A percentile compares a stretch with the other conserved stretches of the same genome.
Conservation (phyloP, 441 rosid species). For the Syzygium malaccense region DNA sequence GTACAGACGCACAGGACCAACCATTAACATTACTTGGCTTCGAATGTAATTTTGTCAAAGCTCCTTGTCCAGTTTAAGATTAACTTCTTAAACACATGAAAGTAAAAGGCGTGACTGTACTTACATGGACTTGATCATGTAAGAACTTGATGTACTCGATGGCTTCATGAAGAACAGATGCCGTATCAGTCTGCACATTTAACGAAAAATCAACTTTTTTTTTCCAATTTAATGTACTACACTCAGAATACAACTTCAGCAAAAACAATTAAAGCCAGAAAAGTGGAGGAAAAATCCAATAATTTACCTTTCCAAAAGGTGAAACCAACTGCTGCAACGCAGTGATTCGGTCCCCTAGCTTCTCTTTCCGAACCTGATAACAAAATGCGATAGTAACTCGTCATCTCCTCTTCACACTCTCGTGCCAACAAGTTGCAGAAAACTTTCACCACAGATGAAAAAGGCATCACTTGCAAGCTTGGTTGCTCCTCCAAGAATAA, state of each 20-base stretch:
- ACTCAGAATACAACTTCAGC: not conserved
- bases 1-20: not conserved
- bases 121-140: conserved; percentile 55
- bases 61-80: not conserved
- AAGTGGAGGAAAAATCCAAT: conserved; percentile 17
- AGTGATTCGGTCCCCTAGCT: conserved; percentile 75
- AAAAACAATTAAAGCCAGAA: not conserved
- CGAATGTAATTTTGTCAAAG: not conserved
- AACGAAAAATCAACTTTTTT: not conserved
- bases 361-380: conserved; percentile 60
- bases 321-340: conserved; percentile 84
- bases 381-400: not conserved
- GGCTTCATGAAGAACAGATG: conserved; percentile 66
- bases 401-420: not conserved
- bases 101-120: not conserved
- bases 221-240: conserved; percentile 3
- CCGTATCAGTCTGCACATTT: conserved; percentile 56
- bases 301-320: conserved; percentile 71
- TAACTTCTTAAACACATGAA: not conserved
- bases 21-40: not conserved
- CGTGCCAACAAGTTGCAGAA: not conserved
- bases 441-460: not conserved
- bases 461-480: not conserved
- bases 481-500: not conserved
- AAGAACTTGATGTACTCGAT: conserved; percentile 55